phyloP scores from a whole-genome alignment of 1,139 yeast species.

The Kodamaea sp. region DNA sequence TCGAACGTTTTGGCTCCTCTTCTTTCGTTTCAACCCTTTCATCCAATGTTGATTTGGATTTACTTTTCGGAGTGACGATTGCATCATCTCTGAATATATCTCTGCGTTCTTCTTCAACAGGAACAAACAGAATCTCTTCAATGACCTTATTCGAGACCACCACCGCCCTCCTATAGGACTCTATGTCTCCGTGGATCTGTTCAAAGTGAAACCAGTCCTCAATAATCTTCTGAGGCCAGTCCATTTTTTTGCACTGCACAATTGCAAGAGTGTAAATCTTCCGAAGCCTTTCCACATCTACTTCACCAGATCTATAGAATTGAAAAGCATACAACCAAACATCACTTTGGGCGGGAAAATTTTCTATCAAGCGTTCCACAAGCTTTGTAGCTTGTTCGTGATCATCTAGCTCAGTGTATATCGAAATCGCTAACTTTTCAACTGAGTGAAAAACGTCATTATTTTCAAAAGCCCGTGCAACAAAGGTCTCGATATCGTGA shows the following conservation, averaged over 20 bases:
- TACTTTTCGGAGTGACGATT: neutral
- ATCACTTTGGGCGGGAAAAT: conserved; percentile 37
- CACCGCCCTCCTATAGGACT: conserved; percentile 9
- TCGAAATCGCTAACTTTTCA: conserved; percentile 39
- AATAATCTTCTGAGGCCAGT: conserved; percentile 52
- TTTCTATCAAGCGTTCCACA: conserved; percentile 27
- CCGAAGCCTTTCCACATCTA: conserved; percentile 18
- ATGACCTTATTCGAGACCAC: conserved; percentile 6
- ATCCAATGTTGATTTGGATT: too few relatives aligned
- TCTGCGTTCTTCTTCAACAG: neutral
- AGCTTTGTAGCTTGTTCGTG: conserved; percentile 27
- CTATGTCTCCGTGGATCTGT: conserved; percentile 32
- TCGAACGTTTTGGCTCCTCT: conserved; percentile 36
- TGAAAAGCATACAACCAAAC: conserved; percentile 51
- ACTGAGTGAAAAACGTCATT: conserved; percentile 42
- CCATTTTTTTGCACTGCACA: conserved; percentile 29
- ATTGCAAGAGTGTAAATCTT: conserved; percentile 36
- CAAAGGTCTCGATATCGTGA: conserved; percentile 13
- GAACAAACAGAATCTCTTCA: neutral
- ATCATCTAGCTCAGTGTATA: conserved; percentile 28
- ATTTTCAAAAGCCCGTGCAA: conserved; percentile 22
- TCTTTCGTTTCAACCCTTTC: neutral
- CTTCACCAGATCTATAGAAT: conserved; percentile 28
- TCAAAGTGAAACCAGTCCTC: conserved; percentile 49
- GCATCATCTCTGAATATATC: neutral